Base-by-base conservation (phyloP, 2,329 filamentous ascomycete genomes). In the Hymenoscyphus scutula region DNA sequence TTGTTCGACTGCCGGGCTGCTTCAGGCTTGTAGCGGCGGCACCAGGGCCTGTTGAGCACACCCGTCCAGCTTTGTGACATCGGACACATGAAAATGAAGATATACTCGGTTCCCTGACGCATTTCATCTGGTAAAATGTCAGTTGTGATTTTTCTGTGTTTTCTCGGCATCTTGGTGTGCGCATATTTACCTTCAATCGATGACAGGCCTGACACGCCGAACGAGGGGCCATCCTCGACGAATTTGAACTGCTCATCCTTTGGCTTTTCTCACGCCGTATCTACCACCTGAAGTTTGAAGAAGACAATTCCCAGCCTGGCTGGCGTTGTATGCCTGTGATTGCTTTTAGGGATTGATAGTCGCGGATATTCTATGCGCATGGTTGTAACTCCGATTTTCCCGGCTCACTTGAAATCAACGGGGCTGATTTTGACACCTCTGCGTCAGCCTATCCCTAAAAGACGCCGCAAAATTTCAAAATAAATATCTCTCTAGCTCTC, bases 151-250 rank as follows among this genome's bases (percentile, higher is more conserved):
- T n/a, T n/a, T n/a, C n/a, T n/a, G n/a, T n/a, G n/a, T n/a, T n/a
- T n/a, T n/a, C n/a, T n/a, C n/a, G 13, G 13, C 3, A 37, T 37
- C 4, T 25, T 25, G 19, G 25, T n/a, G 45, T 10, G 10, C 45
- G 34, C 5, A 37, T 37, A 15, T 17, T 15, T 13, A 51, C 45
- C 45, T 25, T 56, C 29, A 34, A 37, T 23, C 27, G 29, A 56
- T 56, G 29, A 23, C 53, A 56, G 17, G 53, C 53, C 32, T 56
- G 53, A 7, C 29, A 56, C n/a, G 29, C 53, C 3, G 45, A 51
- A 10, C 45, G 45, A 23, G 19, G 45, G 3, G 45, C 45, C 23
- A 23, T 51, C 8, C 19, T 25, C 23, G 19, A 23, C 19, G 19
- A 51, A 23, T 51, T 51, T 13, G 45, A 51, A 25, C 23, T 23